A percentile compares a stretch with the other conserved stretches of the same genome.
phyloP scores from a whole-genome alignment of 2,329 filamentous ascomycete genomes.

The Tolypocladium album region DNA sequence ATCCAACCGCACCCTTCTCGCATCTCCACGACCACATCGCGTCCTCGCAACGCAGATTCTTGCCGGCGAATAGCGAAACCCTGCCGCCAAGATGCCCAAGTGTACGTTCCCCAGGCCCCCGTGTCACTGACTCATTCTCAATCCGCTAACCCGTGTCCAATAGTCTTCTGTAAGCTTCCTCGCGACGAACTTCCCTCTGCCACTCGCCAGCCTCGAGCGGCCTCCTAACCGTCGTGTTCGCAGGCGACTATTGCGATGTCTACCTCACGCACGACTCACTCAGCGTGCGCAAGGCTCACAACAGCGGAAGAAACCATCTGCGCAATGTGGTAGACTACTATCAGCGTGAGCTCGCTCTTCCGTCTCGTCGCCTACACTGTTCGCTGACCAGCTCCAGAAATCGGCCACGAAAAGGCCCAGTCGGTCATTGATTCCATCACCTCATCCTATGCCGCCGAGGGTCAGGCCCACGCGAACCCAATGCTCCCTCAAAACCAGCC shows the following conservation, averaged over 20 bases:
- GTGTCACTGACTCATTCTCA: conserved; percentile 16
- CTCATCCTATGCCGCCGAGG: conserved; percentile 87
- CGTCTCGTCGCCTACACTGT: not conserved
- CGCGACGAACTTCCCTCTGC: conserved; percentile 1
- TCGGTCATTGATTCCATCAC: conserved; percentile 98
- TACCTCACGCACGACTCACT: conserved; percentile 99
- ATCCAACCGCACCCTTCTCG: not conserved
- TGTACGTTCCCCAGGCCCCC: conserved; percentile 47
- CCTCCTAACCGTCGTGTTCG: conserved; percentile 17
- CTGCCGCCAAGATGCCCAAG: conserved; percentile 62
- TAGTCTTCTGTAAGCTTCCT: conserved; percentile 11
- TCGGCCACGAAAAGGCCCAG: conserved; percentile 96
- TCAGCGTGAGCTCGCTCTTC: conserved; percentile 53
- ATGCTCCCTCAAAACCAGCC: conserved; percentile 66
- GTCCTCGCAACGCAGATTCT: not conserved
- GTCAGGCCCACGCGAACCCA: conserved; percentile 75
- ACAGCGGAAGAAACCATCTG: conserved; percentile 89
- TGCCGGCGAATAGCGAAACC: not conserved
- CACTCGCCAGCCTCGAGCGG: not conserved
- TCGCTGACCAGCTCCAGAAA: conserved; percentile 47
- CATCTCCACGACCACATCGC: not conserved
- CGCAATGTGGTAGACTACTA: conserved; percentile 99
- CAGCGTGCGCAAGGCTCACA: conserved; percentile 98
- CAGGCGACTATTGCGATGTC: conserved; percentile 96
- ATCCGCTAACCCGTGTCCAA: not conserved